These are phyloP conservation scores for Dictyostelium capitatum DNA, from an alignment of 78 protist genomes.

Conservation along the genomic window DNA sequence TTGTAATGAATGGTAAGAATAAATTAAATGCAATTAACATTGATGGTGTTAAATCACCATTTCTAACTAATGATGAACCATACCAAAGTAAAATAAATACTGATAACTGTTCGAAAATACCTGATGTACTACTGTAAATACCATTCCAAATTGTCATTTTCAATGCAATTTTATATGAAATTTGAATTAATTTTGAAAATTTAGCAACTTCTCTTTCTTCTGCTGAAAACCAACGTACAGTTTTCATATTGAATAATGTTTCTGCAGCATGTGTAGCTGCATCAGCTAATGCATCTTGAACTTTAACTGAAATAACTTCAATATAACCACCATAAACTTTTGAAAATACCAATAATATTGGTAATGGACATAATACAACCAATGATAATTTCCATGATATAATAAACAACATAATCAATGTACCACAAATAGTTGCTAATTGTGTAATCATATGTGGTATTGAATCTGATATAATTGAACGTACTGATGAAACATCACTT, in stretches of 20 bases:
- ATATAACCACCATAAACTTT: constrained; percentile 66
- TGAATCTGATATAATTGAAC: constrained; percentile 61
- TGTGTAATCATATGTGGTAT: constrained; percentile 60
- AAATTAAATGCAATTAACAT: constrained; percentile 84
- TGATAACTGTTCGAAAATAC: constrained; percentile 69
- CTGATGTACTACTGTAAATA: constrained; percentile 30
- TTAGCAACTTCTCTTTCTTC: constrained; percentile 44
- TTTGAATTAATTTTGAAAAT: constrained; percentile 5
- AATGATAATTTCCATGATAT: constrained; percentile 72
- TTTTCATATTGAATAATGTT: constrained; percentile 75
- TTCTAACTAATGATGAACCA: constrained; percentile 84
- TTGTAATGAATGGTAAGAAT: constrained; percentile 74
- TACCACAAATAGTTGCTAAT: constrained; percentile 43
- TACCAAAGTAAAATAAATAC: constrained; percentile 82
- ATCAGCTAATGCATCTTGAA: constrained; percentile 88
- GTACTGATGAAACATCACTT: constrained; percentile 74
- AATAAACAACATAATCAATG: constrained; percentile 52
- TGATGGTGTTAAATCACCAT: constrained; percentile 75
- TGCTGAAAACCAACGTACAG: constrained; percentile 87
- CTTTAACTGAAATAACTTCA: constrained; percentile 42
- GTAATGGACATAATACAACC: constrained; percentile 60
- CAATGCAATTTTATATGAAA: constrained; percentile 54
- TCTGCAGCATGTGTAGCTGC: constrained; percentile 66
- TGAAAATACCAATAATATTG: constrained; percentile 46
- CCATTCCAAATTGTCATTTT: constrained; percentile 73